Evolutionary conservation across 2,329 filamentous ascomycete genomes (phyloP).

Genomic region (Cladophialophora bantiana): DNA sequence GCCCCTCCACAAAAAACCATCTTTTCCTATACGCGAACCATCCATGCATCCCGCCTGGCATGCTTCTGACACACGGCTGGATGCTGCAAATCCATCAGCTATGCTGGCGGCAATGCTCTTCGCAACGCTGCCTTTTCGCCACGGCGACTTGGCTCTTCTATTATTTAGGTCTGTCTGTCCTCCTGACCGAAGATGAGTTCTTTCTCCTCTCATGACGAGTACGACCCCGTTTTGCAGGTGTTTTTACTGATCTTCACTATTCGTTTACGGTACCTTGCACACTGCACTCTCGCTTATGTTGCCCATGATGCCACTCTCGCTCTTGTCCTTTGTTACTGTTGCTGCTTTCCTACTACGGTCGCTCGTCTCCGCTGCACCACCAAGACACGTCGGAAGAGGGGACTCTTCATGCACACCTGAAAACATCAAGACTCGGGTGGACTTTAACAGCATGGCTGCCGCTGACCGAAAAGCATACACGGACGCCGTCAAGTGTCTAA

Average conservation of each 20-base stretch:
- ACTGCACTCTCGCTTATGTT: conserved; percentile 17
- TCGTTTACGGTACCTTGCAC: background rate
- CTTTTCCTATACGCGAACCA: background rate
- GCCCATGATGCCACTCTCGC: conserved; percentile 32
- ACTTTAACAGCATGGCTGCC: conserved; percentile 38
- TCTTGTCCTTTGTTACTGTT: conserved; percentile 31
- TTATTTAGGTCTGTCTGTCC: conserved; percentile 10
- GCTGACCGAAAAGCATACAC: conserved; percentile 45
- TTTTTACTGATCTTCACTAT: background rate
- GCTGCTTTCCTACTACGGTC: conserved; percentile 26
- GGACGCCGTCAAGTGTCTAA: conserved; percentile 50
- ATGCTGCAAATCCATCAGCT: conserved; percentile 16
- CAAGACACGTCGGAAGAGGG: conserved; percentile 17
- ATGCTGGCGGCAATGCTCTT: background rate
- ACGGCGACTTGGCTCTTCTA: conserved; percentile 4
- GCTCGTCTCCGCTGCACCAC: conserved; percentile 25
- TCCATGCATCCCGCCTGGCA: conserved; percentile 22
- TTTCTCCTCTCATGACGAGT: background rate
- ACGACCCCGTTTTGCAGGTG: background rate
- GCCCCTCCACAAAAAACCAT: background rate
- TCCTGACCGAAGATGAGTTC: background rate
- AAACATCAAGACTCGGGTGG: conserved; percentile 33
- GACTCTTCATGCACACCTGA: conserved; percentile 26
- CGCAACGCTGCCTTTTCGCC: background rate
- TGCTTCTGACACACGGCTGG: conserved; percentile 21